These are phyloP conservation scores for Acacia concinna DNA, from an alignment of 331 rosid species.

Conservation along the genomic window DNA sequence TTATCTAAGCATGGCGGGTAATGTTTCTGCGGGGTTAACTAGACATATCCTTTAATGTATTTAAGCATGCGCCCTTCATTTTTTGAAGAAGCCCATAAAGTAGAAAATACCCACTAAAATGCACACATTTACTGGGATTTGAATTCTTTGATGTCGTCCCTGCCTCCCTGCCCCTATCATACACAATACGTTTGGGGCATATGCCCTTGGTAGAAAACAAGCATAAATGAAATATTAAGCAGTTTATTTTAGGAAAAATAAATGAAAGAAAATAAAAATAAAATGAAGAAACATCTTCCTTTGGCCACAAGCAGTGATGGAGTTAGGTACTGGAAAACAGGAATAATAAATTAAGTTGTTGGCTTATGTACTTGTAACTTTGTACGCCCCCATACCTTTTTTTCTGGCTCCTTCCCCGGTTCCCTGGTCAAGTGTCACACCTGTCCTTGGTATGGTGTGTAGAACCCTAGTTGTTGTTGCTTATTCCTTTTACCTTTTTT, in stretches of 20 bases:
- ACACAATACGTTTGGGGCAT: slow-evolving; percentile 1
- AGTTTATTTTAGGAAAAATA: neutral
- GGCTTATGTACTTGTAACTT: neutral
- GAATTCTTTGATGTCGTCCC: slow-evolving; percentile 6
- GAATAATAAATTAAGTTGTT: neutral
- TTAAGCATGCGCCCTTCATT: neutral
- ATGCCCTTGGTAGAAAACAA: neutral
- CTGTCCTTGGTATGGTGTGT: neutral
- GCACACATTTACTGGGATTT: neutral
- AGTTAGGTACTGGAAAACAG: neutral
- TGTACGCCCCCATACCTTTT: neutral
- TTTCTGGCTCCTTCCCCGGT: neutral
- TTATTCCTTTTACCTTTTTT: neutral
- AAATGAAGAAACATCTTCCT: neutral
- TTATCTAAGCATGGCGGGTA: too few species aligned
- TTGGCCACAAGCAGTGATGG: neutral
- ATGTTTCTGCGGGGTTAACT: too few species aligned
- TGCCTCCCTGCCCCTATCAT: slow-evolving; percentile 1
- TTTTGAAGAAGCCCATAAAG: neutral
- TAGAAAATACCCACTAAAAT: slow-evolving; percentile 23
- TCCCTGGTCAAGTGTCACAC: neutral
- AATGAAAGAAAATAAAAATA: neutral
- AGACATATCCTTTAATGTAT: neutral
- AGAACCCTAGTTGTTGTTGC: neutral
- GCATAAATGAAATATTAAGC: neutral